A percentile compares a stretch with the other conserved stretches of the same genome.
Conservation (phyloP, 106 monocot genomes). For the Dendrobium nobile region DNA sequence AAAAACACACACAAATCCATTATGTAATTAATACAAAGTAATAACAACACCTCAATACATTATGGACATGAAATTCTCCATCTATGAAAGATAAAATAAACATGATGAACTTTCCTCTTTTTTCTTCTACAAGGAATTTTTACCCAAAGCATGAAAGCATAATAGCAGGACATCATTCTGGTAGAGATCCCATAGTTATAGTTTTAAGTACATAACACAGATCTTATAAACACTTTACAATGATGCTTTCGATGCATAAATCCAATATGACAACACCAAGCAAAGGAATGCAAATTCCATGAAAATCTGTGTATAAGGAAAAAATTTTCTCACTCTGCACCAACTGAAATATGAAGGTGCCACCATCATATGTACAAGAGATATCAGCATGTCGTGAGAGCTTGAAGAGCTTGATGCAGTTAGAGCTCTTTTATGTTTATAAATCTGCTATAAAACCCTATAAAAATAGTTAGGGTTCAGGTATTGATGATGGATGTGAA, state of each 20-base stretch:
- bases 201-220: conserved; percentile 1
- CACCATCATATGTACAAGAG: conserved; percentile 1
- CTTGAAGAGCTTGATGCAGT: conserved; percentile 15
- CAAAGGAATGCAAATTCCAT: conserved; percentile 6
- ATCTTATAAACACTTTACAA: conserved; percentile 14
- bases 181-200: neutral
- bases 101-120: no score
- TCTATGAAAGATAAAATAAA: no score
- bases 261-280: neutral
- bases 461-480: conserved; percentile 11
- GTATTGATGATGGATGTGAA: neutral
- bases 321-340: neutral
- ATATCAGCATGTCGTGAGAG: neutral
- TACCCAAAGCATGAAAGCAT: neutral
- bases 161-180: neutral
- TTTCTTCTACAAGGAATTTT: neutral
- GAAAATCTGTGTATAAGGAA: neutral
- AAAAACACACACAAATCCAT: no score
- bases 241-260: no score
- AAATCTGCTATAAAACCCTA: conserved; percentile 11
- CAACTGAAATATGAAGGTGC: neutral
- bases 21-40: no score
- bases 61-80: neutral
- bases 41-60: neutral
- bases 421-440: conserved; percentile 11